phyloP scores from a whole-genome alignment of 2,329 filamentous ascomycete genomes.

The Trichocomaceae sp. region DNA sequence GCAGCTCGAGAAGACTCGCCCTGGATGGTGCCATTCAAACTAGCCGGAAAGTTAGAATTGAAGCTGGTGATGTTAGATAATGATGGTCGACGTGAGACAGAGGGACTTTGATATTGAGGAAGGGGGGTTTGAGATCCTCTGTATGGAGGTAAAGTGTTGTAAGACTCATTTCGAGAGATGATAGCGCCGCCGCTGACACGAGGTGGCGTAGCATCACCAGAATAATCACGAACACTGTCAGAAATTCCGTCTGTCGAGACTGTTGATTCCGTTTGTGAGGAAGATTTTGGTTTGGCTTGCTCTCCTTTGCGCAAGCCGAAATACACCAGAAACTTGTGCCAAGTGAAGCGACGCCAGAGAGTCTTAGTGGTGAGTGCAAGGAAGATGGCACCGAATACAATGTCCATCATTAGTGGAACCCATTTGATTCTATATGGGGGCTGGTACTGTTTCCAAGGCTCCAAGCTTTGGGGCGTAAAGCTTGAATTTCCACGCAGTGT shows the following conservation, averaged over 20 bases:
- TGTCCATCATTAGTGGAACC: constrained; percentile 11
- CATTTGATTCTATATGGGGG: constrained; percentile 14
- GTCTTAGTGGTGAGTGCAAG: constrained; percentile 11
- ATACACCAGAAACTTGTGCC: constrained; percentile 10
- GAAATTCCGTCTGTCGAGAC: not conserved
- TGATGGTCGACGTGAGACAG: constrained; percentile 11
- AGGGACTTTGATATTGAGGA: constrained; percentile 13
- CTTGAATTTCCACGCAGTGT: constrained; percentile 27
- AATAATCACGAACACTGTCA: not conserved
- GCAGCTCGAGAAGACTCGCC: constrained; percentile 8
- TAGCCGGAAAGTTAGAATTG: not conserved
- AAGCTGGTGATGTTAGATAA: constrained; percentile 7
- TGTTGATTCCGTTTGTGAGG: not conserved
- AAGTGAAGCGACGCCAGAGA: constrained; percentile 13
- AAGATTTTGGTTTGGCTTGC: constrained; percentile 1
- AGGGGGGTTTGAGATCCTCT: constrained; percentile 10
- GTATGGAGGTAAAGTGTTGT: constrained; percentile 10
- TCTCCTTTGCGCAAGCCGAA: constrained; percentile 8
- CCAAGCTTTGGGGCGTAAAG: constrained; percentile 20
- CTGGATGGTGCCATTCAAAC: not conserved
- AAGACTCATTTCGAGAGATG: constrained; percentile 9
- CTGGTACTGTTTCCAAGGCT: constrained; percentile 26
- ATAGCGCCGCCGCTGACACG: not conserved
- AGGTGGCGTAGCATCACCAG: not conserved
- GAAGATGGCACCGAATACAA: constrained; percentile 8